Percentiles rank a stretch among this genome's conserved stretches.
Evolutionary conservation across 371 early-diverging fungal genomes (phyloP).

Genomic region (Cokeromyces recurvatus): DNA sequence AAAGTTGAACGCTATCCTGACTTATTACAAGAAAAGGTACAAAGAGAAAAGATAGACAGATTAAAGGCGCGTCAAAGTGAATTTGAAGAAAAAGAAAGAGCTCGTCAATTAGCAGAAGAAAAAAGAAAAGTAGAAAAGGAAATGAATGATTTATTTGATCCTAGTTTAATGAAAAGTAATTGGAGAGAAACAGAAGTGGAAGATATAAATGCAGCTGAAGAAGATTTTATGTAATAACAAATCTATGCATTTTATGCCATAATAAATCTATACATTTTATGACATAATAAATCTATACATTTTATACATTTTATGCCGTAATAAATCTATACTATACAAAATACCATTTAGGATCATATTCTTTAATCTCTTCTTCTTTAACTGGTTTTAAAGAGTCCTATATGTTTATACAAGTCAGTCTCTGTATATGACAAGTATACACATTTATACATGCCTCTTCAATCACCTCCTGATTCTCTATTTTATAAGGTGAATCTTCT

Average conservation of each 20-base stretch:
- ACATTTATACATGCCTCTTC: too few relatives aligned
- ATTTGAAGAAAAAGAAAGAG: constrained; percentile 42
- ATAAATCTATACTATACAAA: constrained; percentile 1
- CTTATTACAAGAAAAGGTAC: constrained; percentile 66
- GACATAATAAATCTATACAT: too few relatives aligned
- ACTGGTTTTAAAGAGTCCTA: background rate
- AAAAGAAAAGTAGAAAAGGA: constrained; percentile 46
- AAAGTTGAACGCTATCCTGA: constrained; percentile 75
- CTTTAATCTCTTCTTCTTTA: constrained; percentile 4
- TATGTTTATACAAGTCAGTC: too few relatives aligned
- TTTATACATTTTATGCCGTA: too few relatives aligned
- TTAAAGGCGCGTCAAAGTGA: constrained; percentile 45
- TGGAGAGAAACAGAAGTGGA: constrained; percentile 50
- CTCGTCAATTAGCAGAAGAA: constrained; percentile 26
- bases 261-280: too few relatives aligned
- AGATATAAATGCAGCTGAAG: constrained; percentile 59
- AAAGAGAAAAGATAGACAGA: constrained; percentile 57
- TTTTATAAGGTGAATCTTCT: constrained; percentile 12
- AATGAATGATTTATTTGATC: constrained; percentile 53
- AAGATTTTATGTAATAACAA: constrained; percentile 65
- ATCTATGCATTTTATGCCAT: too few relatives aligned
- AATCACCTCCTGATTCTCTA: background rate
- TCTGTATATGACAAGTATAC: too few relatives aligned
- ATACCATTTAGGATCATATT: constrained; percentile 16
- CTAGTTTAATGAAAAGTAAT: constrained; percentile 58